Evolutionary conservation across 208 protist species (phyloP).

Genomic region (Acanthamoeba triangularis): DNA sequence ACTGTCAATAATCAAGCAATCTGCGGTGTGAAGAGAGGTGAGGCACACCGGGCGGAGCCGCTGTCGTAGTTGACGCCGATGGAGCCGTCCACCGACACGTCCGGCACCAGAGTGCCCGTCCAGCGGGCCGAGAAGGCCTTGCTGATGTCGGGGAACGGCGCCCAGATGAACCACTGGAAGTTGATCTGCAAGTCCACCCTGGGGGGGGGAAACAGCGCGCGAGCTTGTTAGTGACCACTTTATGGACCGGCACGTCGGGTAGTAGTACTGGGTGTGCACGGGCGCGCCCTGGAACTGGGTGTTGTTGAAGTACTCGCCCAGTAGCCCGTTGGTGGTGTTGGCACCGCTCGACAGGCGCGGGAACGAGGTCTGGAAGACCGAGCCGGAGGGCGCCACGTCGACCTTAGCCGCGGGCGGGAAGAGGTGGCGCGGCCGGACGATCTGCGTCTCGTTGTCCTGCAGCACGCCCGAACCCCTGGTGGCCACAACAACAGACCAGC

Average conservation of each 20-base stretch:
- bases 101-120: background rate
- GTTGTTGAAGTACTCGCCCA: slow-evolving; percentile 38
- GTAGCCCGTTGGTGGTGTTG: background rate
- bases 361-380: background rate
- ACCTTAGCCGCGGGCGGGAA: background rate
- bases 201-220: too few species aligned
- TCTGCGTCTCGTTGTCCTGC: background rate
- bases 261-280: background rate
- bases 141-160: background rate
- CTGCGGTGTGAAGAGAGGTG: background rate
- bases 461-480: background rate
- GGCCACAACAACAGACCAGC: too few species aligned
- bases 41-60: background rate
- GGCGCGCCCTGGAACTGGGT: background rate
- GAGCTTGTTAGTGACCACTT: too few species aligned
- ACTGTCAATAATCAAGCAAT: background rate
- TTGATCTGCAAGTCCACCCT: slow-evolving; percentile 23
- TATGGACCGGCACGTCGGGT: background rate
- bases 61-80: background rate
- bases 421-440: background rate
- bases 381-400: background rate
- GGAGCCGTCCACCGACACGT: background rate
- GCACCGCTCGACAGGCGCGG: background rate
- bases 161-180: slow-evolving; percentile 43
- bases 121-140: background rate